These are phyloP conservation scores for Hemerocallis citrina DNA, from an alignment of 106 monocot genomes.

Conservation along the genomic window DNA sequence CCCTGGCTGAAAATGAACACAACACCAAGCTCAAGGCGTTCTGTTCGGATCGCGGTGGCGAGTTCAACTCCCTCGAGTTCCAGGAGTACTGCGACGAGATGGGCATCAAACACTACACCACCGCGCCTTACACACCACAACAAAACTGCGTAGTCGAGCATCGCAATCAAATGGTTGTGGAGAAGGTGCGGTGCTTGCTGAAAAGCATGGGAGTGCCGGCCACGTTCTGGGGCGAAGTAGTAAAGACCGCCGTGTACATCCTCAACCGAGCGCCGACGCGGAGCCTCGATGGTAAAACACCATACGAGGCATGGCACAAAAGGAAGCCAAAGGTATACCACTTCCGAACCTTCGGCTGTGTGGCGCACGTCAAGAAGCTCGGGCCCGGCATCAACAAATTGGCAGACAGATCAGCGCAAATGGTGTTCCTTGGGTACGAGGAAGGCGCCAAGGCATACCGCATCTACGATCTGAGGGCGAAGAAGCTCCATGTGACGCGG, in stretches of 20 bases:
- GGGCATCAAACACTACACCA: neutral
- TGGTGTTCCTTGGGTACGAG: conserved; percentile 8
- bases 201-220: conserved; percentile 9
- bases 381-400: neutral
- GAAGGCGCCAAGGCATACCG: neutral
- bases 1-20: neutral
- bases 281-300: neutral
- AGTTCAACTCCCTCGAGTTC: neutral
- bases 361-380: neutral
- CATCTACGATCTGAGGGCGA: too few species aligned
- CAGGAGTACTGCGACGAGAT: neutral
- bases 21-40: neutral
- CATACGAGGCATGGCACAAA: too few species aligned
- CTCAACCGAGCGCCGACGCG: conserved; percentile 10
- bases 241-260: neutral
- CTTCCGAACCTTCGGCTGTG: conserved; percentile 20
- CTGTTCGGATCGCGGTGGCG: neutral
- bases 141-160: neutral
- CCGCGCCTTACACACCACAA: neutral
- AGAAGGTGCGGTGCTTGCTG: conserved; percentile 1
- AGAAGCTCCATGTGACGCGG: too few species aligned
- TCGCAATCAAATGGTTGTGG: neutral
- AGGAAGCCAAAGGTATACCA: too few species aligned
- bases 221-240: conserved; percentile 16
- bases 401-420: neutral